Evolutionary conservation across 495 filamentous ascomycete genomes (phyloP).

Genomic region (Terfezia boudieri): DNA sequence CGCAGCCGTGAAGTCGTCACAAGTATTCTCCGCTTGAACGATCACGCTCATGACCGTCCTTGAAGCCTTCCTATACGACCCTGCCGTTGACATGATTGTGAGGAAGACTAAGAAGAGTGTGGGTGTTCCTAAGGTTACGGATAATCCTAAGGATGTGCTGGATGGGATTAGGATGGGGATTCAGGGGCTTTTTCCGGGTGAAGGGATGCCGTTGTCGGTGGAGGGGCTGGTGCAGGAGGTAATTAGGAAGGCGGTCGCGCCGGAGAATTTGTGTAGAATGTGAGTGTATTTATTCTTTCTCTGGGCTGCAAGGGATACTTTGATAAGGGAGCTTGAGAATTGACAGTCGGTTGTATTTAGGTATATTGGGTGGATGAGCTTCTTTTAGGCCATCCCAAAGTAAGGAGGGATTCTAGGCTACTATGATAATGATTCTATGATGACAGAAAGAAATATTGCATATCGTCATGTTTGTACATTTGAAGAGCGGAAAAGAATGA

Average conservation of each 20-base stretch:
- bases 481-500: no score
- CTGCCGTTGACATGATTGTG: slow-evolving; percentile 72
- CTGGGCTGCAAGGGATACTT: not conserved
- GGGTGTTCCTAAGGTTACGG: slow-evolving; percentile 35
- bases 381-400: slow-evolving; percentile 31
- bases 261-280: slow-evolving; percentile 61
- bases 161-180: slow-evolving; percentile 77
- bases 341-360: not conserved
- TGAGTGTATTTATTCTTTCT: slow-evolving; percentile 19
- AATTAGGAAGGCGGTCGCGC: slow-evolving; percentile 60
- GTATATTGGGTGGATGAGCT: slow-evolving; percentile 91
- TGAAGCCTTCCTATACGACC: slow-evolving; percentile 91
- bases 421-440: no score
- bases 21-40: slow-evolving; percentile 60
- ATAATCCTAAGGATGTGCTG: slow-evolving; percentile 74
- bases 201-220: slow-evolving; percentile 77
- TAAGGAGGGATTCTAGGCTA: no score
- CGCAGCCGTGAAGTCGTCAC: slow-evolving; percentile 76
- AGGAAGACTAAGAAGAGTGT: slow-evolving; percentile 37
- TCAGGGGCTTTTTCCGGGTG: slow-evolving; percentile 54
- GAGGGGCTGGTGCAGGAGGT: slow-evolving; percentile 91
- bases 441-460: no score
- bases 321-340: not conserved
- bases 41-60: slow-evolving; percentile 93
- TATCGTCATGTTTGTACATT: no score